Conservation (phyloP, 257 asterid species). For the Nicotiana benthamiana region DNA sequence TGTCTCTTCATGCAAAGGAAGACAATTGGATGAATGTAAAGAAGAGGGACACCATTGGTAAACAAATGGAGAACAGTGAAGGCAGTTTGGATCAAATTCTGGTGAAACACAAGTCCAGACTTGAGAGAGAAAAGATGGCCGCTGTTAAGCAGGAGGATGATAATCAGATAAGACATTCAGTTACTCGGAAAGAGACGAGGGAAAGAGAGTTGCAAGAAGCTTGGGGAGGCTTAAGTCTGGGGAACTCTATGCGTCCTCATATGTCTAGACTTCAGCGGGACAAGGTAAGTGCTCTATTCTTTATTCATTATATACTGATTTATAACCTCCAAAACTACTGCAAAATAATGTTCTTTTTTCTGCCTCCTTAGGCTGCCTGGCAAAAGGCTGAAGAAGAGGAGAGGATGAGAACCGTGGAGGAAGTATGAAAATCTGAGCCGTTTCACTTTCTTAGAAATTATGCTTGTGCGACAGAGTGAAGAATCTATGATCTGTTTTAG, state of each 20-base stretch:
- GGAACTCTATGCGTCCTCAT: slow-evolving; percentile 77
- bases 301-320: neutral
- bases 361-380: slow-evolving; percentile 69
- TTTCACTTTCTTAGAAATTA: neutral
- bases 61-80: slow-evolving; percentile 20
- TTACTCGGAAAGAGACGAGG: slow-evolving; percentile 57
- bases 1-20: slow-evolving; percentile 33
- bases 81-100: slow-evolving; percentile 65
- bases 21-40: slow-evolving; percentile 25
- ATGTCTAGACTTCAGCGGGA: slow-evolving; percentile 72
- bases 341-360: neutral
- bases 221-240: slow-evolving; percentile 93
- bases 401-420: slow-evolving; percentile 30
- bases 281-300: slow-evolving; percentile 42
- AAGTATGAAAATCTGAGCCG: slow-evolving; percentile 1
- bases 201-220: slow-evolving; percentile 70
- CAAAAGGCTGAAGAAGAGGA: slow-evolving; percentile 84
- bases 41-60: slow-evolving; percentile 19
- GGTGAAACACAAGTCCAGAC: slow-evolving; percentile 51
- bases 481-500: neutral
- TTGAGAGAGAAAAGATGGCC: slow-evolving; percentile 54
- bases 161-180: slow-evolving; percentile 26
- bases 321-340: neutral
- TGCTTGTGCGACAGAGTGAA: neutral
- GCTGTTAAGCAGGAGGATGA: slow-evolving; percentile 24